These are phyloP conservation scores for Cornus florida DNA, from an alignment of 148 eudicot genomes.

Conservation along the genomic window DNA sequence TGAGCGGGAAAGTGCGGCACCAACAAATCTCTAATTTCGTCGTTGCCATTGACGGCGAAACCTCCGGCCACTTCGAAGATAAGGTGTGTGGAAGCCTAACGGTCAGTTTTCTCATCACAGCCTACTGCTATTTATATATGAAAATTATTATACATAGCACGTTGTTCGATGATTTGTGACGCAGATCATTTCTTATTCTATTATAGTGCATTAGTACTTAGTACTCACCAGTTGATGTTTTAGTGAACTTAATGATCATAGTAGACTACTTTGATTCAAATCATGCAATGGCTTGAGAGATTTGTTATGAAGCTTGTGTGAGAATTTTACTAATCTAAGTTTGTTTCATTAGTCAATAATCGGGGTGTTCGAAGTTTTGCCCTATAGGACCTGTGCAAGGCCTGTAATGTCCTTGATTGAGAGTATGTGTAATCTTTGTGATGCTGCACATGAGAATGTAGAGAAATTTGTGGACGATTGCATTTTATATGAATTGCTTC, in stretches of 20 bases:
- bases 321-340: neutral
- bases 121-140: slow-evolving; percentile 58
- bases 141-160: slow-evolving; percentile 37
- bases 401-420: neutral
- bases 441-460: neutral
- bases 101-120: slow-evolving; percentile 57
- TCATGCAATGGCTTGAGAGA: neutral
- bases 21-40: too few relatives aligned
- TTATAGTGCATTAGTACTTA: too few relatives aligned
- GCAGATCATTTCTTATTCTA: neutral
- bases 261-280: neutral
- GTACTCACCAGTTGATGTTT: neutral
- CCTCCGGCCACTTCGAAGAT: too few relatives aligned
- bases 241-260: neutral
- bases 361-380: too few relatives aligned
- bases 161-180: neutral
- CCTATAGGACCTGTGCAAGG: too few relatives aligned
- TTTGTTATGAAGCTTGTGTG: neutral
- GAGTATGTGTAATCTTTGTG: neutral
- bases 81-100: slow-evolving; percentile 57
- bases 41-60: neutral
- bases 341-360: too few relatives aligned
- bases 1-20: slow-evolving; percentile 18
- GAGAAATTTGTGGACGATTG: neutral
- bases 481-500: neutral